Base-by-base conservation (phyloP, 106 monocot genomes). In the Acorus calamus region DNA sequence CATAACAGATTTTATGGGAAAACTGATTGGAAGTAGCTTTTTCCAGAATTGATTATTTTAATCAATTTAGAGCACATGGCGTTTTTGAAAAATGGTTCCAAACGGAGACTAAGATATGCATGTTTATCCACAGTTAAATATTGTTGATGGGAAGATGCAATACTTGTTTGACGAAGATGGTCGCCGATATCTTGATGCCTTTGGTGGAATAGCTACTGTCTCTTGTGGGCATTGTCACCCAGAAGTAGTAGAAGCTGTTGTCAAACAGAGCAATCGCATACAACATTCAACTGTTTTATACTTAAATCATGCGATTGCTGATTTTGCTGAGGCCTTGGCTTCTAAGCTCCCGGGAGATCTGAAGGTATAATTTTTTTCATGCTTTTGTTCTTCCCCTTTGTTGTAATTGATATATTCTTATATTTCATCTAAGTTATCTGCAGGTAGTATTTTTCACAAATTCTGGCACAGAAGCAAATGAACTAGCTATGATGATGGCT, bases 401-500 rank as follows among this genome's bases (percentile, higher is more conserved):
- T 54, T 48, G 3, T 43, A 48, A 44, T 44, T 49, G 7, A 8
- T 54, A 53, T 13, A 46, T 8, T 14, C 14, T 8, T 55, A 28
- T 28, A 28, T 28, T 28, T 28, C 28, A 28, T 28, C 28, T 0
- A 28, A 42, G 43, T 70, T 5, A 8, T 42, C 60, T 59, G 12
- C 64, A 96, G 94, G 87, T 87, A 56, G 84, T 87, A 42, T 96
- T 90, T 81, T 96, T 96, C 75, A 96, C 94, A 13, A 96, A 96
- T 70, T 96, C 94, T 67, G 94, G 94, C 43, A 96, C 87, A 11
- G 94, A 96, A 73, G 94, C 87, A 9, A 96, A 90, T 65, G 94
- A 96, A 63, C 84, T 96, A 14, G 94, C 94, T 6, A 10, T 96
- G 71, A 84, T 96, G 94, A 96, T 90, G 28, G 79, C 87, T 4